Evolutionary conservation across 2,329 filamentous ascomycete species (phyloP).

Genomic region (Exophiala aquamarina): DNA sequence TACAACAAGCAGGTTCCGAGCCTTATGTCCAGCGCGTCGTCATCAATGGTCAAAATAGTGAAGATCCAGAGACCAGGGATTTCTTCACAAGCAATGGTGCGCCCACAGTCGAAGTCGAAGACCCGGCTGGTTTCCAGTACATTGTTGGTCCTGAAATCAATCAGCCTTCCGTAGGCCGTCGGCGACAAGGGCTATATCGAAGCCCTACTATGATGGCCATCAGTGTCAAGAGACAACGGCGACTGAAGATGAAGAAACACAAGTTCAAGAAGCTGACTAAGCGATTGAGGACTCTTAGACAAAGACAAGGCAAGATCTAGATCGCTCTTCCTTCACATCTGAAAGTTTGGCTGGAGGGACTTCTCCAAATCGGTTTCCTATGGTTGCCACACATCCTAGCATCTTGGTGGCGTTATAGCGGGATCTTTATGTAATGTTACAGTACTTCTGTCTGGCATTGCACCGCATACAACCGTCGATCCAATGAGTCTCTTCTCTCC

Average conservation of each 20-base stretch:
- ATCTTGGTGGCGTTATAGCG: too few relatives aligned
- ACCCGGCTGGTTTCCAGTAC: constrained; percentile 7
- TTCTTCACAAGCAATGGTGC: constrained; percentile 40
- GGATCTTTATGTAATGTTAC: not conserved
- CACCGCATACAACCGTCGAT: not conserved
- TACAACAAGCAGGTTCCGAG: constrained; percentile 22
- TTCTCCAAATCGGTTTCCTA: too few relatives aligned
- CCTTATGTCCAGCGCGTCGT: constrained; percentile 40
- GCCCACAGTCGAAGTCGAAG: constrained; percentile 16
- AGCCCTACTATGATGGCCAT: constrained; percentile 69
- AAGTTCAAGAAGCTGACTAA: constrained; percentile 99
- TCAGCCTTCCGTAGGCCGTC: constrained; percentile 7
- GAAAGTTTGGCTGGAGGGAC: too few relatives aligned
- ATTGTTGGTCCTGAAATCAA: not conserved
- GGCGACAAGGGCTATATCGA: constrained; percentile 34
- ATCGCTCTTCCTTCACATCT: not conserved
- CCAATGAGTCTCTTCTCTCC: too few relatives aligned
- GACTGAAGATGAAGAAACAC: constrained; percentile 99
- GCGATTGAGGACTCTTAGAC: constrained; percentile 81
- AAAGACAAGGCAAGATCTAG: constrained; percentile 69
- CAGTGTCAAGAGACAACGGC: constrained; percentile 87
- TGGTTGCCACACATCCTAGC: too few relatives aligned
- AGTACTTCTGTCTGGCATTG: not conserved
- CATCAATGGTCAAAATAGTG: constrained; percentile 51
- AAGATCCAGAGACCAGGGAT: constrained; percentile 53